phyloP scores from a whole-genome alignment of 2,329 filamentous ascomycete species.

The Bipolaris bicolor region DNA sequence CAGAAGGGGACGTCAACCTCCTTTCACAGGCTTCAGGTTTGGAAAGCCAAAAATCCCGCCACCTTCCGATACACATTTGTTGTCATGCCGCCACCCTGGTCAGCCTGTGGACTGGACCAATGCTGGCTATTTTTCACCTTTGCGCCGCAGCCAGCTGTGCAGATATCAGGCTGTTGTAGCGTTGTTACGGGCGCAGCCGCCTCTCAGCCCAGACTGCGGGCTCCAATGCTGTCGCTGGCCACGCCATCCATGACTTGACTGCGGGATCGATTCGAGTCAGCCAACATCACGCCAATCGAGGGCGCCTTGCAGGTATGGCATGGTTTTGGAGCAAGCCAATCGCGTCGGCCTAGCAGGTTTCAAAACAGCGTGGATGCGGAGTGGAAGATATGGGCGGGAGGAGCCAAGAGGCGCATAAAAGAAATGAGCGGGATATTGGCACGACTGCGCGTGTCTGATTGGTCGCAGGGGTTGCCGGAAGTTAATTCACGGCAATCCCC shows the following conservation, averaged over 20 bases:
- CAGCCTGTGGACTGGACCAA: not conserved
- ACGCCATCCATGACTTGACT: not conserved
- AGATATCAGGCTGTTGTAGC: not conserved
- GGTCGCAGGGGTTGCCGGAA: not conserved
- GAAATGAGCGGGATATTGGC: not conserved
- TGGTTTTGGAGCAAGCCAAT: not conserved
- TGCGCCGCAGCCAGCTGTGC: not conserved
- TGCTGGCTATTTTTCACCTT: not conserved
- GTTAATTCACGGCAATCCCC: not conserved
- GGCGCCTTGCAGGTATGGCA: not conserved
- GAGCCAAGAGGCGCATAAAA: slow-evolving; percentile 2
- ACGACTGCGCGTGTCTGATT: not conserved
- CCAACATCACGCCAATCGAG: too few species aligned
- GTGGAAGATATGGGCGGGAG: not conserved
- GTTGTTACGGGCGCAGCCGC: not conserved
- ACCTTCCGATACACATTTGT: not conserved
- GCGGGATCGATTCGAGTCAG: not conserved
- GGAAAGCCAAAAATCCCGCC: not conserved
- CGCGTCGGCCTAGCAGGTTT: not conserved
- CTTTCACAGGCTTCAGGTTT: not conserved
- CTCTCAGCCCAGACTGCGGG: not conserved
- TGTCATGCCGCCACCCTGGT: not conserved
- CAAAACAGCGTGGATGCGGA: not conserved
- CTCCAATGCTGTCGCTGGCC: not conserved
- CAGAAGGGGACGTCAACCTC: not conserved